Evolutionary conservation across 345 rosid genomes (phyloP).

Genomic region (Arabis hirsuta): DNA sequence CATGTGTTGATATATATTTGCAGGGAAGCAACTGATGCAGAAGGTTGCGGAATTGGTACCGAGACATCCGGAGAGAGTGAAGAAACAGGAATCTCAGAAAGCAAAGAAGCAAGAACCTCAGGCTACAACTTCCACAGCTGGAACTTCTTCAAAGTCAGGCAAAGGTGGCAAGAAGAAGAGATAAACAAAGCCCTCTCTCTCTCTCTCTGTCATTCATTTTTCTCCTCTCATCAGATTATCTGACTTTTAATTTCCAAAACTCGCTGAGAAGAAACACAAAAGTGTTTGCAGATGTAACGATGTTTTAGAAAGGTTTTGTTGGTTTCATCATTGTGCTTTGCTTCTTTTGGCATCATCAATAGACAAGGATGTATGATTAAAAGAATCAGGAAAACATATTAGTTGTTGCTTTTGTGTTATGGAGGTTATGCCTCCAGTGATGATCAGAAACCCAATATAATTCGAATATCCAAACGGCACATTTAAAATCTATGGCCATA

Average conservation of each 20-base stretch:
- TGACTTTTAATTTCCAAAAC: slow-evolving; percentile 7
- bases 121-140: slow-evolving; percentile 56
- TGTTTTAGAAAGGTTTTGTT: neutral
- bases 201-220: neutral
- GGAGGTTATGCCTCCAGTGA: neutral
- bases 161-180: slow-evolving; percentile 90
- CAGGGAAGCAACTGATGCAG: slow-evolving; percentile 90
- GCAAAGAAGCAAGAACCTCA: slow-evolving; percentile 76
- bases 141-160: slow-evolving; percentile 59
- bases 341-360: neutral
- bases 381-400: neutral
- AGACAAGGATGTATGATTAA: neutral
- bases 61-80: slow-evolving; percentile 80
- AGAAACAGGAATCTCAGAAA: slow-evolving; percentile 81
- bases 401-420: neutral
- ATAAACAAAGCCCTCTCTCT: slow-evolving; percentile 36
- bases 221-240: slow-evolving; percentile 12
- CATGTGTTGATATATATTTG: slow-evolving; percentile 34
- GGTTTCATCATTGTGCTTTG: slow-evolving; percentile 2
- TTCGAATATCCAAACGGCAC: neutral
- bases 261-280: slow-evolving; percentile 15
- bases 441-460: neutral
- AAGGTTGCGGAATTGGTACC: slow-evolving; percentile 89
- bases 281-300: slow-evolving; percentile 8
- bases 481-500: neutral